Percentiles rank a stretch among this genome's conserved stretches.
Evolutionary conservation across 1,284 basidiomycete species (phyloP).

Genomic region (Vanrija sp.): DNA sequence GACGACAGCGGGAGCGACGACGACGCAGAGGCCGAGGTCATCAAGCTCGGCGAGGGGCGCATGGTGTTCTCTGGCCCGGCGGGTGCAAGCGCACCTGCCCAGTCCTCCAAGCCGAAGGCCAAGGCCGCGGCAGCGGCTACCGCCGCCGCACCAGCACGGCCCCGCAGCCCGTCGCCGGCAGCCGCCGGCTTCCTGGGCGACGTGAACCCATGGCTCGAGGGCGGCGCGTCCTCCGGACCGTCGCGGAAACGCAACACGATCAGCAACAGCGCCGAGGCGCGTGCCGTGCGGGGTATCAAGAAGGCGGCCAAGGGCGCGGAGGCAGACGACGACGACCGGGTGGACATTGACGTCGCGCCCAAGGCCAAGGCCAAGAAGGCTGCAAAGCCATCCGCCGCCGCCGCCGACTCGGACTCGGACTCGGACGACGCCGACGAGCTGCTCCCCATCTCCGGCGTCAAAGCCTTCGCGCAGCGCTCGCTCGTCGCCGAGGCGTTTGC

Average conservation of each 20-base stretch:
- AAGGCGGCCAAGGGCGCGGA: constrained; percentile 59
- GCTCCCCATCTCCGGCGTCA: constrained; percentile 35
- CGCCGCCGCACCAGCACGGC: background rate
- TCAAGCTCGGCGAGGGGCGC: constrained; percentile 51
- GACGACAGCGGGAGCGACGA: constrained; percentile 54
- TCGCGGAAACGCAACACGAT: constrained; percentile 69
- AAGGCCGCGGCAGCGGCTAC: background rate
- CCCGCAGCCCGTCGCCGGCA: constrained; percentile 6
- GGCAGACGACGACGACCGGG: constrained; percentile 62
- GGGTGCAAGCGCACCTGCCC: background rate
- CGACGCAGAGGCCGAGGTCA: constrained; percentile 30
- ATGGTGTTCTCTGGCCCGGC: constrained; percentile 51
- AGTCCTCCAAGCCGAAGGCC: background rate
- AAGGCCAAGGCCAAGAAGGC: constrained; percentile 17
- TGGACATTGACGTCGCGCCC: constrained; percentile 61
- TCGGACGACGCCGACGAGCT: constrained; percentile 55
- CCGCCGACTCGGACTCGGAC: constrained; percentile 21
- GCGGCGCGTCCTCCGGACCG: constrained; percentile 46
- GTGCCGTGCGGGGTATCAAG: constrained; percentile 66
- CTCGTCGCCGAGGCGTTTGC: constrained; percentile 93
- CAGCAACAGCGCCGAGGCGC: constrained; percentile 58
- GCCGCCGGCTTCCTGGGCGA: constrained; percentile 12
- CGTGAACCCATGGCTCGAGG: constrained; percentile 69
- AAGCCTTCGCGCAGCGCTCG: constrained; percentile 59
- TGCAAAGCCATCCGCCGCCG: constrained; percentile 1